phyloP scores from a whole-genome alignment of 495 filamentous ascomycete genomes.

The Mytilinidion resinicola region DNA sequence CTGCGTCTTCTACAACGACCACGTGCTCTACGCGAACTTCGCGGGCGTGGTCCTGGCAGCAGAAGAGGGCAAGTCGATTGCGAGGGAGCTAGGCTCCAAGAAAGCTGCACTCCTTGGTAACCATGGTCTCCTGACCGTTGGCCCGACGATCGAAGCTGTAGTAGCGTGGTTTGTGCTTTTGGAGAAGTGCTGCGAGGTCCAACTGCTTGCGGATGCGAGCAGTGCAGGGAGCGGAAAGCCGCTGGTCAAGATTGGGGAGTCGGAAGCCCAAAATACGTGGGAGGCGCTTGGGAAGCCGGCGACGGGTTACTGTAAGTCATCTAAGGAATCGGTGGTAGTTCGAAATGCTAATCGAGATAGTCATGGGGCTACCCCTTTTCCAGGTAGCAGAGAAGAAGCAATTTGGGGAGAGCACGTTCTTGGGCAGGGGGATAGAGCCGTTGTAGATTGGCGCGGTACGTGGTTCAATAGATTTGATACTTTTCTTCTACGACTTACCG shows the following conservation, averaged over 20 bases:
- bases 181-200: constrained; percentile 60
- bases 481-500: constrained; percentile 1
- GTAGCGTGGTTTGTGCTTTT: constrained; percentile 62
- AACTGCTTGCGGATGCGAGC: constrained; percentile 50
- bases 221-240: constrained; percentile 7
- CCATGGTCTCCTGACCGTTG: constrained; percentile 60
- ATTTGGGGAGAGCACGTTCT: constrained; percentile 27
- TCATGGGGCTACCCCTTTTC: constrained; percentile 19
- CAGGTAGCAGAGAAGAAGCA: constrained; percentile 25
- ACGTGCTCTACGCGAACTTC: constrained; percentile 48
- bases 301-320: constrained; percentile 15
- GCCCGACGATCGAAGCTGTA: constrained; percentile 58
- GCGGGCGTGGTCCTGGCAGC: constrained; percentile 53
- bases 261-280: constrained; percentile 17
- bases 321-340: too few relatives aligned
- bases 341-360: too few relatives aligned
- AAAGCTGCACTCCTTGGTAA: constrained; percentile 65
- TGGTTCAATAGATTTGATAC: not conserved
- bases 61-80: constrained; percentile 57
- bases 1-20: constrained; percentile 56
- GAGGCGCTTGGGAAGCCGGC: constrained; percentile 23
- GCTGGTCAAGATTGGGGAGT: constrained; percentile 17
- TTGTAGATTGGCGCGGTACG: not conserved
- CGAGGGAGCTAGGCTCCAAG: constrained; percentile 51
- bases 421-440: constrained; percentile 30